Evolutionary conservation across 495 filamentous ascomycete genomes (phyloP).

Genomic region (Penicillium atrosanguineum): DNA sequence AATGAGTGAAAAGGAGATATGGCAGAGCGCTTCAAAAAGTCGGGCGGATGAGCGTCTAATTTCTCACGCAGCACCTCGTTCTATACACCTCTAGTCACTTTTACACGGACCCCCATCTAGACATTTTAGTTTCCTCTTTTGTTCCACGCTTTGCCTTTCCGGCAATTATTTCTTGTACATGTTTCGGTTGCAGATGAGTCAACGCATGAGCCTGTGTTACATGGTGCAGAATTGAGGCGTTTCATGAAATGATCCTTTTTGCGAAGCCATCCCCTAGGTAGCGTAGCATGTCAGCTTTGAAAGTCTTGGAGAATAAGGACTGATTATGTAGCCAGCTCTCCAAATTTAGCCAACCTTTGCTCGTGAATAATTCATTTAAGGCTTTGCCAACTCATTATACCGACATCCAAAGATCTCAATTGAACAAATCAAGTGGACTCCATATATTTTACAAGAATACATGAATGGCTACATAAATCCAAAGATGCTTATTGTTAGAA

Average conservation of each 20-base stretch:
- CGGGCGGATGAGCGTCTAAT: slow-evolving; percentile 19
- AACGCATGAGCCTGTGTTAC: slow-evolving; percentile 15
- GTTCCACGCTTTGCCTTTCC: slow-evolving; percentile 3
- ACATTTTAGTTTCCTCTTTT: slow-evolving; percentile 7
- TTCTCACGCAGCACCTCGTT: slow-evolving; percentile 14
- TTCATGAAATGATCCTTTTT: neutral
- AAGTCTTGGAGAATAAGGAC: no score
- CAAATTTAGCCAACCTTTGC: no score
- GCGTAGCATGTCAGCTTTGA: no score
- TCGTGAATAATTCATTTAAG: no score
- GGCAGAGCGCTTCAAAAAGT: slow-evolving; percentile 13
- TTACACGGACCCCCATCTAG: slow-evolving; percentile 19
- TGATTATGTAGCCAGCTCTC: no score
- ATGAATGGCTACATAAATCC: neutral
- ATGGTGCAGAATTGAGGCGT: slow-evolving; percentile 9
- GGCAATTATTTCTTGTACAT: slow-evolving; percentile 23
- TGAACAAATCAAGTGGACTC: no score
- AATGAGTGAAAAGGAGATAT: slow-evolving; percentile 1
- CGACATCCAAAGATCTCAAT: no score
- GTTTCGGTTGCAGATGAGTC: slow-evolving; percentile 24
- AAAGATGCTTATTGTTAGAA: neutral
- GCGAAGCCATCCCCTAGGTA: no score
- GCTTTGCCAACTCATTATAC: no score
- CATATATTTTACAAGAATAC: no score
- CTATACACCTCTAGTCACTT: slow-evolving; percentile 10